Base-by-base conservation (phyloP, 2,329 filamentous ascomycete genomes). In the Fusarium sarcochroum region DNA sequence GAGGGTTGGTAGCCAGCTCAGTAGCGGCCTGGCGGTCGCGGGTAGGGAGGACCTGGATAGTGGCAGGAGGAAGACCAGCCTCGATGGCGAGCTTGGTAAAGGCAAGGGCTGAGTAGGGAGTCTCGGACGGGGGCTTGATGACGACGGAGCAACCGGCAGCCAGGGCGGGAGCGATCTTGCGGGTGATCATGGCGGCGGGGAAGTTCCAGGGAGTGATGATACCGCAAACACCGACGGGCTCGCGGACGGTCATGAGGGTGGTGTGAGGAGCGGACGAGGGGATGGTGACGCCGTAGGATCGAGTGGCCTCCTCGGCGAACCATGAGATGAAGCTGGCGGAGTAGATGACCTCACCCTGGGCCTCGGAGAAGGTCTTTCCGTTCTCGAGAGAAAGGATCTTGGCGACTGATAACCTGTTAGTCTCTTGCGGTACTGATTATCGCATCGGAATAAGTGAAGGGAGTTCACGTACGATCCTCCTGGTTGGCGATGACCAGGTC, bases 101-200 rank as follows among this genome's bases (percentile, higher is more conserved):
- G 3, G 90, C 90, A 27, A 93, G 88, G 5, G 90, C 87, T 37
- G 91, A 93, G 75, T 92, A 87, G 1, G 92, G 92, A 4, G 92
- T 94, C 78, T 93, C 90, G 4, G 90, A 90, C 10, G 87, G 90
- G 4, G 91, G 89, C 80, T 93, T 93, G 27, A 87, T 85, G 23
- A 94, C 84, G 86, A 94, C 92, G 3, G 90, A 92, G 78, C 91
- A 93, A 38, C 91, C 91, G 25, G 91, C 91, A n/a, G 91, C 91
- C 37, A 93, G 81, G 4, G 87, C 88, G 6, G 88, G 80, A 3
- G 78, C 82, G 20, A 81, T 79, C 70, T 85, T 85, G 44, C 83
- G 66, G 18, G 73, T 73, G 63, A 76, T 76, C 68, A 76, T 76
- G 59, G 74, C 69, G 35, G 71, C 73, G 21, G 73, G 72, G 42